Conservation (phyloP, 2,329 filamentous ascomycete genomes). For the Geosmithia flava region DNA sequence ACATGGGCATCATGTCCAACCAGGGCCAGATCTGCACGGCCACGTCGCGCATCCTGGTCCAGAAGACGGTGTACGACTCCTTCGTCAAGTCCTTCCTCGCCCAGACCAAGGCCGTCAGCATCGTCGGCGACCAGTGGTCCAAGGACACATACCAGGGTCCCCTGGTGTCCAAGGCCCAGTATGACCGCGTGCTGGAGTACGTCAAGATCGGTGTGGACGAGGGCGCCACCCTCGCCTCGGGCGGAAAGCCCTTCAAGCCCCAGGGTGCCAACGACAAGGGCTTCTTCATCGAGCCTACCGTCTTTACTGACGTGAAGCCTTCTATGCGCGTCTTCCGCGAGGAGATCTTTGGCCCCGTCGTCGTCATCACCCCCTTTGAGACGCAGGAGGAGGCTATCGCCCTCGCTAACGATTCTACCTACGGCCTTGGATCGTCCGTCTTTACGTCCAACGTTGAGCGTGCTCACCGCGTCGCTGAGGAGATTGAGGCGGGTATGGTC, state of each 20-base stretch:
- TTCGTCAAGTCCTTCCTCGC: conserved; percentile 47
- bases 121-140: conserved; percentile 4
- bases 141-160: conserved; percentile 15
- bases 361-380: conserved; percentile 8
- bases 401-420: conserved; percentile 25
- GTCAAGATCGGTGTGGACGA: conserved; percentile 9
- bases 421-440: conserved; percentile 38
- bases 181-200: conserved; percentile 50
- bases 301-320: conserved; percentile 11
- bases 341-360: conserved; percentile 14
- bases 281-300: conserved; percentile 7
- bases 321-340: conserved; percentile 9
- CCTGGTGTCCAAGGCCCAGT: conserved; percentile 45
- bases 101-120: conserved; percentile 32
- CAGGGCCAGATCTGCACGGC: conserved; percentile 45
- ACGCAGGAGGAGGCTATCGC: conserved; percentile 11
- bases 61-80: conserved; percentile 39
- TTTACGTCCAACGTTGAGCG: conserved; percentile 37
- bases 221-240: conserved; percentile 19
- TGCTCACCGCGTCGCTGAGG: conserved; percentile 22
- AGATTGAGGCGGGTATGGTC: conserved; percentile 36
- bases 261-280: conserved; percentile 1
- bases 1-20: conserved; percentile 31
- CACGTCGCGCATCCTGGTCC: conserved; percentile 43
- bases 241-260: conserved; percentile 18